Base-by-base conservation (phyloP, 2,329 filamentous ascomycete genomes). In the Colletotrichum camelliae region DNA sequence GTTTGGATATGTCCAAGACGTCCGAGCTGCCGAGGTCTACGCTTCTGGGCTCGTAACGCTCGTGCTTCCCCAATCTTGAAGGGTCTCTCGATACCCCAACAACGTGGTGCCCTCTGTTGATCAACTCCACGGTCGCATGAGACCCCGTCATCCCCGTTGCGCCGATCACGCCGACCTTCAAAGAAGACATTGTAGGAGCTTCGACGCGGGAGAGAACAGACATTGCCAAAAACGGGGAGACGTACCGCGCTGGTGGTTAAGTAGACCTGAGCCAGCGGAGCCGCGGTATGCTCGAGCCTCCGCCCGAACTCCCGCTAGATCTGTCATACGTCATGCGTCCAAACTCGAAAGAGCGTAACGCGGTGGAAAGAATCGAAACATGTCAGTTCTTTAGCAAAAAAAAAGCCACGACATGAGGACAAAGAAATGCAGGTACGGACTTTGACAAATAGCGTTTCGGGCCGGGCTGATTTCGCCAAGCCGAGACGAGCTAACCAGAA, bases 101-200 rank as follows among this genome's bases (percentile, higher is more conserved):
- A 15, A 70, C 67, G 4, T 24, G 12, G n/a, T 70, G 67, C 10
- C 67, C 67, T 61, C 67, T 37, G 13, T 43, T 39, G 16, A 70
- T 27, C 55, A 70, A 37, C 37, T 70, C 67, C 24, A 62, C 57
- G 35, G 67, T 52, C 33, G 67, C 67, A 27, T 70, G 67, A 5
- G 67, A 70, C 15, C 67, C 67, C 57, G 67, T 70, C 67, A 70
- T 70, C 15, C 57, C 67, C 24, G 67, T 70, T 27, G 57, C 67
- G 16, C 57, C 67, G 2, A 70, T 43, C 24, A 70, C 67, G 21
- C 55, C 67, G 24, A 70, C 57, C 24, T 10, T 70, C n/a, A 70
- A 27, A 29, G 37, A 27, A 52, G 57, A n/a, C 67, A 70, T 67
- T 10, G 10, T 31, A 29, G 31, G 2, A 39, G 12, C 7, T 18